These are phyloP conservation scores for Nemania bipapillata DNA, from an alignment of 2,329 filamentous ascomycete species.

Conservation along the genomic window DNA sequence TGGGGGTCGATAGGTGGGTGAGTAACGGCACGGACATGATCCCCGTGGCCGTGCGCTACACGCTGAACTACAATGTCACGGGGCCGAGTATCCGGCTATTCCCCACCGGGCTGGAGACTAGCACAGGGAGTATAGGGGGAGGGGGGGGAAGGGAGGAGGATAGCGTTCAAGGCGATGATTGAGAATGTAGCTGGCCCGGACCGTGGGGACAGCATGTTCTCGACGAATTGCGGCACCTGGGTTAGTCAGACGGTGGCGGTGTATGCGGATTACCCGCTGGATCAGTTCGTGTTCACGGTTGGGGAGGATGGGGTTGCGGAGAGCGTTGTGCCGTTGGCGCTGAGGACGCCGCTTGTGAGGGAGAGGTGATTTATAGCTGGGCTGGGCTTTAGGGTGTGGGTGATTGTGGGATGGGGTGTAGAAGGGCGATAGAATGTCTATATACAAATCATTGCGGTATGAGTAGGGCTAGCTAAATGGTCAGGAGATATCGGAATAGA, in stretches of 20 bases:
- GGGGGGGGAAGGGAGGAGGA: slow-evolving; percentile 14
- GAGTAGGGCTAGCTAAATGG: too few relatives aligned
- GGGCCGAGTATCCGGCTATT: slow-evolving; percentile 46
- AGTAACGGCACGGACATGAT: slow-evolving; percentile 50
- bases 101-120: slow-evolving; percentile 44
- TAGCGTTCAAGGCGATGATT: slow-evolving; percentile 48
- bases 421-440: too few relatives aligned
- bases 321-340: slow-evolving; percentile 45
- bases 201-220: slow-evolving; percentile 44
- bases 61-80: slow-evolving; percentile 45
- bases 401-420: too few relatives aligned
- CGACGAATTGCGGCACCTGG: slow-evolving; percentile 49
- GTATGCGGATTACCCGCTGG: slow-evolving; percentile 48
- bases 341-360: slow-evolving; percentile 37
- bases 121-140: slow-evolving; percentile 14
- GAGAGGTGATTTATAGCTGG: slow-evolving; percentile 4
- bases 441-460: too few relatives aligned
- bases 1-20: slow-evolving; percentile 45
- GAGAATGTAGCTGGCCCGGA: slow-evolving; percentile 44
- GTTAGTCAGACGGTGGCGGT: slow-evolving; percentile 46
- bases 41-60: slow-evolving; percentile 43
- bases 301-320: slow-evolving; percentile 38
- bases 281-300: slow-evolving; percentile 49
- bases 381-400: too few relatives aligned
- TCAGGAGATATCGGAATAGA: too few relatives aligned